Evolutionary conservation across 2,329 filamentous ascomycete species (phyloP), one percentile per base, ranked within the genome.

Genomic region (Talaromyces islandicus): DNA sequence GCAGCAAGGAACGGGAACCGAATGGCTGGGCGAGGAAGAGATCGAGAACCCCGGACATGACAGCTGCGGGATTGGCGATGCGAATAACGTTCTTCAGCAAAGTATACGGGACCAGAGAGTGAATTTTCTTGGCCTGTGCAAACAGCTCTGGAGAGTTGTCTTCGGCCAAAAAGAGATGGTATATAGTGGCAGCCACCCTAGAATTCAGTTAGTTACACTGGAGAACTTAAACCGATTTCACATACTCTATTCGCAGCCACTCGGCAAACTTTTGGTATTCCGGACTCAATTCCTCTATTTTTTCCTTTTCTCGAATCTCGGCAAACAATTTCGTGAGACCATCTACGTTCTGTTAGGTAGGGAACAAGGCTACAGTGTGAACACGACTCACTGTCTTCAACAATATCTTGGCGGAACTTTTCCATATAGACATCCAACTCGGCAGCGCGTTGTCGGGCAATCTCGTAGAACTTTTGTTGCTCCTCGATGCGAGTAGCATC

Each of bases 381-480:
- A 38, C 12, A 41, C 9, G 63, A 78, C 87, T 75, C 75, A 91
- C 87, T 96, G 77, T 78, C 81, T 72, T 89, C 86, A 25, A 89
- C 85, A 65, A 89, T 87, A 62, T 87, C 85, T 63, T 84, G 77
- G 53, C 86, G 79, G 72, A 89, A 89, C 62, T 84, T 83, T 76
- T 99, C 94, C 94, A 99, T 99, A 72, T 97, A 97, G 25, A 96
- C 90, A 74, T 99, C 94, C 56, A 99, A 81, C 70, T 97, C 94
- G 5, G 90, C 89, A 1, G 94, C 94, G 65, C 94, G 86, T 73
- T 92, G 88, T 65, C 92, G 83, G 9, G 94, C 94, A 70, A 99
- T 92, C 72, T 99, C 93, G 73, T 97, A 99, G 72, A 99, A 99
- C 65, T 87, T 85, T 71, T 87, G 89, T 73, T 99, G 94, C 74